Conservation (phyloP, 352 stramenopile species). For the Globisporangium acanthophoron region DNA sequence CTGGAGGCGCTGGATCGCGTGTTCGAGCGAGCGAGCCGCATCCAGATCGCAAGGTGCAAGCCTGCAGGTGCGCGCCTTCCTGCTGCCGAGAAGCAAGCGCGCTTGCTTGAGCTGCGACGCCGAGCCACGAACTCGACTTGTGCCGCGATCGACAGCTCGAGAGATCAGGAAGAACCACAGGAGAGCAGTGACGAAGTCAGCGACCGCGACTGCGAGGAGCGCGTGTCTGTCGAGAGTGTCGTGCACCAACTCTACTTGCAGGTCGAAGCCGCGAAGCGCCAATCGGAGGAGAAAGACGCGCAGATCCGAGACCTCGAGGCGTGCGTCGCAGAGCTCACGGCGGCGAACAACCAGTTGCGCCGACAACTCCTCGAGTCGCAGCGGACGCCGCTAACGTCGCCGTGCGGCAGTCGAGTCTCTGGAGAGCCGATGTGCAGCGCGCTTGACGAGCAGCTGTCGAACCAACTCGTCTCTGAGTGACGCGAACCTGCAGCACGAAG, state of each 20-base stretch:
- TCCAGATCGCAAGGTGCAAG: neutral
- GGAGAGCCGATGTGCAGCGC: neutral
- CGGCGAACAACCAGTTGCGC: constrained; percentile 12
- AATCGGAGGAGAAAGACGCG: constrained; percentile 9
- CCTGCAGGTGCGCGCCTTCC: neutral
- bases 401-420: neutral
- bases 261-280: constrained; percentile 10
- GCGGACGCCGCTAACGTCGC: neutral
- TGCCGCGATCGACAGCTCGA: neutral
- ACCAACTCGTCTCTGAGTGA: constrained; percentile 2
- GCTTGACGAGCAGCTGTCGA: neutral
- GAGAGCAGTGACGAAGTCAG: constrained; percentile 10
- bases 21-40: constrained; percentile 8
- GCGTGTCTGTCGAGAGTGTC: constrained; percentile 26
- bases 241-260: constrained; percentile 24
- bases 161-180: neutral
- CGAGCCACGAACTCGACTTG: neutral
- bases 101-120: constrained; percentile 4
- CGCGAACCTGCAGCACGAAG: neutral
- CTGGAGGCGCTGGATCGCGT: constrained; percentile 9
- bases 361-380: neutral
- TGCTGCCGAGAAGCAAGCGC: constrained; percentile 2
- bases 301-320: constrained; percentile 23
- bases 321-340: constrained; percentile 12
- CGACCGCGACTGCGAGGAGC: constrained; percentile 15